Base-by-base conservation (phyloP, 2,329 filamentous ascomycete genomes). In the Aspergillus candidus region DNA sequence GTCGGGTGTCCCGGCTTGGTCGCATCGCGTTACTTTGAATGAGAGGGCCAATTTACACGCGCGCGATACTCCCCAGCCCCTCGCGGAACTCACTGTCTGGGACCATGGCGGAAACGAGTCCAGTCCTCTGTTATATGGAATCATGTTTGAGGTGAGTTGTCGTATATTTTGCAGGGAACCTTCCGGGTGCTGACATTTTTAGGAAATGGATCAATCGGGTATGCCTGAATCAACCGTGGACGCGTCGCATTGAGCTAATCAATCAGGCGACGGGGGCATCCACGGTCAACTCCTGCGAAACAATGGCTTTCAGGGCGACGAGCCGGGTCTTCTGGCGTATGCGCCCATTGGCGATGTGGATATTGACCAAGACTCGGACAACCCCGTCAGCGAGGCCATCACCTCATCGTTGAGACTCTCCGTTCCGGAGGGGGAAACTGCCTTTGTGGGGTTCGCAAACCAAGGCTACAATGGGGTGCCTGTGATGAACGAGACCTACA, bases 401-500 rank as follows among this genome's bases (percentile, higher is more conserved):
- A 49, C 47, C 6, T 59, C 55, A 4, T 58, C 61, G 1, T 53
- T 65, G 6, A 48, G 46, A 4, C 55, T 63, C 2, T 47, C 52
- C 6, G 52, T 62, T 7, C 46, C 48, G 0, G 11, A 46, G 5
- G 47, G 39, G 4, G 44, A 47, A 14, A 57, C 56, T 0, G 55
- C 60, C 6, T 55, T 57, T 18, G 58, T 64, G 32, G 67, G 66
- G 1, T 62, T 75, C 31, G 68, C 73, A 30, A 70, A 82, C 43
- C 60, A 68, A 42, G 76, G 60, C 8, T 65, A 61, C 31, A 54
- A 52, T 5, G 62, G 61, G 1, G 51, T 64, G 11, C 57, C 60
- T 0, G 59, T 63, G n/a, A 48, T 47, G 13, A 48, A 53, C 1
- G 50, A 49, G 14, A 55, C 50, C 1, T 66, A 66, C 29, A 53